Conservation (phyloP, 495 filamentous ascomycete genomes). For the Xylaria bambusicola region DNA sequence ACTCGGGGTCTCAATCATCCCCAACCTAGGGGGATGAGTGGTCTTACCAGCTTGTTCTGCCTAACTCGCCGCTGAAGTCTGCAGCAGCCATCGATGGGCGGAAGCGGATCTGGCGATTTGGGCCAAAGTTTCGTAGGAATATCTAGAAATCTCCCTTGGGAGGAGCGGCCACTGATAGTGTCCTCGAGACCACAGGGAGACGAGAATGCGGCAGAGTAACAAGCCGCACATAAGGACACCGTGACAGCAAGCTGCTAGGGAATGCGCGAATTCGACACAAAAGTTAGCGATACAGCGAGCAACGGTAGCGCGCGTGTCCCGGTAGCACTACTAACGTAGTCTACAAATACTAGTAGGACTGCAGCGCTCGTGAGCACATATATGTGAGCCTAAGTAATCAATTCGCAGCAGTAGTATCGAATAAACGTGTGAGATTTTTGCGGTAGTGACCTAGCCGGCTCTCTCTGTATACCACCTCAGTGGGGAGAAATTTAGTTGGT, state of each 20-base stretch:
- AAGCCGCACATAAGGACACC: too few relatives aligned
- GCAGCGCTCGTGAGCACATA: neutral
- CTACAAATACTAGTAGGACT: neutral
- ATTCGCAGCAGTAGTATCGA: neutral
- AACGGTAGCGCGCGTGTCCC: neutral
- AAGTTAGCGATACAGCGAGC: too few relatives aligned
- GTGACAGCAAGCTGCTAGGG: too few relatives aligned
- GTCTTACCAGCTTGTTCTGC: neutral
- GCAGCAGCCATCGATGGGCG: neutral
- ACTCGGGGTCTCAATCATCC: neutral
- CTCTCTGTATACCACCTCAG: neutral
- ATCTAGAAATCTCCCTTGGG: neutral
- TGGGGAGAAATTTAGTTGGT: neutral
- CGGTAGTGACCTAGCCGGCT: neutral
- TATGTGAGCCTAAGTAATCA: neutral
- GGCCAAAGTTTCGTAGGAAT: neutral
- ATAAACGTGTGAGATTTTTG: neutral
- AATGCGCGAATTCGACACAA: too few relatives aligned
- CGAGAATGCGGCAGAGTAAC: too few relatives aligned
- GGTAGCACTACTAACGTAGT: neutral
- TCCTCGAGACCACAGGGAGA: too few relatives aligned
- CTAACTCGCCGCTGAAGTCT: neutral
- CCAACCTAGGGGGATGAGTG: neutral
- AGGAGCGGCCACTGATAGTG: too few relatives aligned
- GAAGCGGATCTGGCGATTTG: neutral